Conservation (phyloP, 306 rosid species). For the Fragaria iinumae region DNA sequence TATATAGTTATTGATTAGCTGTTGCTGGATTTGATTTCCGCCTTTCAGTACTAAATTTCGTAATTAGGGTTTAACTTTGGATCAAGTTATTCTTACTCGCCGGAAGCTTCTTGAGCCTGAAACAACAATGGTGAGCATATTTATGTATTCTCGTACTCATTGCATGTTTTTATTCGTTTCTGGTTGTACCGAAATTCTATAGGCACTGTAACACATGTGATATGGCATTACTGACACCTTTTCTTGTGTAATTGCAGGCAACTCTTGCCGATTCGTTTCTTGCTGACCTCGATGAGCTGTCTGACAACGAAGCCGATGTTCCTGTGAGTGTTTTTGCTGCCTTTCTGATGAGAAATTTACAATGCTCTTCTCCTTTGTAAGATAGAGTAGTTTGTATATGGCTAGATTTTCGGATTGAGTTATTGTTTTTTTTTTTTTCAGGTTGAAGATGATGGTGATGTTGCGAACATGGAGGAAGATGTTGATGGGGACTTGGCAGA, state of each 20-base stretch:
- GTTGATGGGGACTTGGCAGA: constrained; percentile 88
- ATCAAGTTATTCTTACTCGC: background rate
- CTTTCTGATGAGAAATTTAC: background rate
- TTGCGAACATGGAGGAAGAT: constrained; percentile 84
- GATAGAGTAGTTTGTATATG: background rate
- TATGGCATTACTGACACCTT: background rate
- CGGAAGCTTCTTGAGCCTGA: constrained; percentile 12
- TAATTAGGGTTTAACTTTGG: background rate
- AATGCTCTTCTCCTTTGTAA: background rate
- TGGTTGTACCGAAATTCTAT: background rate
- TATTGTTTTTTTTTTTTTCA: constrained; percentile 16
- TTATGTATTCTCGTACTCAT: background rate
- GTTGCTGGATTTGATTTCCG: background rate
- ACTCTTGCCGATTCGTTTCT: constrained; percentile 96
- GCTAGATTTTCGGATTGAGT: background rate
- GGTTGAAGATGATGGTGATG: constrained; percentile 64
- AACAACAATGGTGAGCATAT: constrained; percentile 24
- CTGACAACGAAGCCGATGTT: constrained; percentile 79
- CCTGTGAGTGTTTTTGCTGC: constrained; percentile 36
- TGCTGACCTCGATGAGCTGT: constrained; percentile 93
- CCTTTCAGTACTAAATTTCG: background rate
- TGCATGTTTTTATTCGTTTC: background rate
- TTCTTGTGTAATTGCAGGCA: constrained; percentile 51
- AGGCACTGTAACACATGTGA: background rate
- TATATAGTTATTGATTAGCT: background rate